Evolutionary conservation across 257 asterid species (phyloP).

Genomic region (Echites panduratus): DNA sequence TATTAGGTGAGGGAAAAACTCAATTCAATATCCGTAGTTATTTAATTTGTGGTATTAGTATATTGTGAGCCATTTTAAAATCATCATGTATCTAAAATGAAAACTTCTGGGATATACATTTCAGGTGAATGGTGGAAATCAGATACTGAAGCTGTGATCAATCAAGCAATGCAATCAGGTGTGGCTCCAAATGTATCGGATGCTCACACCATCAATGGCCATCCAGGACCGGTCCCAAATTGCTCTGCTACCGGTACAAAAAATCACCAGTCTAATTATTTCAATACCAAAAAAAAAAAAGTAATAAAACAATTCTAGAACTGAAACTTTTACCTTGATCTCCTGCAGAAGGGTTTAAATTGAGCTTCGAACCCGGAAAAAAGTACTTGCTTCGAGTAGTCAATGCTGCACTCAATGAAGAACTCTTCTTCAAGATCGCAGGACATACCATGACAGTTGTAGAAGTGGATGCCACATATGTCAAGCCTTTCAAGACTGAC

Average conservation of each 20-base stretch:
- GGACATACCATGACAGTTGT: conserved; percentile 77
- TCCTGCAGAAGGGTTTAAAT: conserved; percentile 48
- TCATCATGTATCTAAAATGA: too few relatives aligned
- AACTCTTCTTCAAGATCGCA: conserved; percentile 84
- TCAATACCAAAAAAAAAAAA: too few relatives aligned
- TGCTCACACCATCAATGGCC: conserved; percentile 89
- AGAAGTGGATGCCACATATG: conserved; percentile 88
- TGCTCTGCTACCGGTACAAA: conserved; percentile 51
- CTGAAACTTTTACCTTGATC: not conserved
- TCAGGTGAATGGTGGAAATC: conserved; percentile 99
- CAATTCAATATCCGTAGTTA: not conserved
- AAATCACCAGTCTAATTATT: too few relatives aligned
- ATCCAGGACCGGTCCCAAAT: conserved; percentile 50
- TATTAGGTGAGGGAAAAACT: conserved; percentile 38
- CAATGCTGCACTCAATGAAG: conserved; percentile 94
- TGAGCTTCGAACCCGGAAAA: conserved; percentile 65
- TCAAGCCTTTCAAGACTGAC: conserved; percentile 79
- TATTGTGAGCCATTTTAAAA: too few relatives aligned
- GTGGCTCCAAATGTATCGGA: conserved; percentile 85
- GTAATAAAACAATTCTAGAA: not conserved
- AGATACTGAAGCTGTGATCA: conserved; percentile 72
- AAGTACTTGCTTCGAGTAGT: conserved; percentile 67
- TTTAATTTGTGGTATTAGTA: too few relatives aligned
- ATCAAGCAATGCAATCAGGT: conserved; percentile 66
- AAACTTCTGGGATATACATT: not conserved